Conservation (phyloP, 345 rosid genomes). For the Eucalyptus cloeziana region DNA sequence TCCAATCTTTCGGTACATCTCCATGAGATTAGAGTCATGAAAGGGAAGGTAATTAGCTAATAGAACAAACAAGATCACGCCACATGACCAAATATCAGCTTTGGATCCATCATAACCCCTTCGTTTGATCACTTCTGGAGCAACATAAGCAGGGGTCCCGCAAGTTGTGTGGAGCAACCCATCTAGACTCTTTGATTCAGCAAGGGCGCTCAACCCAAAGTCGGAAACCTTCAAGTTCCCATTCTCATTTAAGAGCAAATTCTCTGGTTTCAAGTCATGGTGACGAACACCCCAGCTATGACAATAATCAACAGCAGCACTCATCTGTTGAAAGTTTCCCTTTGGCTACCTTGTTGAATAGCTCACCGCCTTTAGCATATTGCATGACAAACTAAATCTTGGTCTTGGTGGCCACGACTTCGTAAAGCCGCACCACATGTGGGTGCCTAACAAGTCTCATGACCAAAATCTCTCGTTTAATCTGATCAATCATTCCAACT, state of each 20-base stretch:
- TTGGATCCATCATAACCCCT: slow-evolving; percentile 20
- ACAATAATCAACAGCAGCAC: slow-evolving; percentile 70
- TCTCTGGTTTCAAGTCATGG: slow-evolving; percentile 79
- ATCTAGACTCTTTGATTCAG: slow-evolving; percentile 56
- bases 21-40: slow-evolving; percentile 21
- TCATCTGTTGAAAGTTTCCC: slow-evolving; percentile 88
- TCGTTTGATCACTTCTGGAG: slow-evolving; percentile 23
- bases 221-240: slow-evolving; percentile 74
- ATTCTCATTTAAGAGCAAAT: slow-evolving; percentile 61
- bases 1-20: slow-evolving; percentile 19
- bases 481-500: slow-evolving; percentile 69
- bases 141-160: slow-evolving; percentile 28
- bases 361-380: slow-evolving; percentile 73
- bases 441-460: slow-evolving; percentile 73
- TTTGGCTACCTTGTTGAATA: slow-evolving; percentile 62
- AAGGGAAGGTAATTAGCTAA: slow-evolving; percentile 19
- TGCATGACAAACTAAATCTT: slow-evolving; percentile 90
- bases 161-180: slow-evolving; percentile 52
- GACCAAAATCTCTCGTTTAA: slow-evolving; percentile 65
- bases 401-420: slow-evolving; percentile 84
- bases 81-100: slow-evolving; percentile 30
- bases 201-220: slow-evolving; percentile 72
- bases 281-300: slow-evolving; percentile 81
- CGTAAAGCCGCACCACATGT: slow-evolving; percentile 67
- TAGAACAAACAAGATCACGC: slow-evolving; percentile 19